Evolutionary conservation across 306 rosid genomes (phyloP).

Genomic region (Cucurbita argyrosperma): DNA sequence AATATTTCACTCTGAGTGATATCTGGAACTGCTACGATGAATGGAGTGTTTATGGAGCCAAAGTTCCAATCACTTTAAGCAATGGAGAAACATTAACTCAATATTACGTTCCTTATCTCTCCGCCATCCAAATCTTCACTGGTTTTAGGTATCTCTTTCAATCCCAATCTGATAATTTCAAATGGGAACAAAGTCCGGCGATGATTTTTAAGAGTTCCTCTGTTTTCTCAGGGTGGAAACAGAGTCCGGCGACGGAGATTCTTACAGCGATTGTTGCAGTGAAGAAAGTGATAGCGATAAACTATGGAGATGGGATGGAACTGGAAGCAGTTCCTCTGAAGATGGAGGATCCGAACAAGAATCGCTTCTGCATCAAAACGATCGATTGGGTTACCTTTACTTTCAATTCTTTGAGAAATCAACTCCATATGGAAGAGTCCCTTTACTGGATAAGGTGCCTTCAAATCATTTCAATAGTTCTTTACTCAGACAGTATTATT

Average conservation of each 20-base stretch:
- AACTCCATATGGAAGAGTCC: conserved; percentile 89
- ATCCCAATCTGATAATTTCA: neutral
- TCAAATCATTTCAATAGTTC: neutral
- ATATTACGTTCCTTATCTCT: conserved; percentile 93
- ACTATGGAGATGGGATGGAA: conserved; percentile 75
- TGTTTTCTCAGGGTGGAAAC: conserved; percentile 42
- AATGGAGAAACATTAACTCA: conserved; percentile 73
- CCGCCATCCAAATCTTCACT: conserved; percentile 82
- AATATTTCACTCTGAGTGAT: conserved; percentile 65
- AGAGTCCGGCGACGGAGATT: conserved; percentile 65
- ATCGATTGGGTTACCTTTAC: conserved; percentile 61
- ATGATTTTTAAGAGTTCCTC: neutral
- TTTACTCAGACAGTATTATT: neutral
- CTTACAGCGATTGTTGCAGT: conserved; percentile 58
- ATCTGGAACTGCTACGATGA: conserved; percentile 78
- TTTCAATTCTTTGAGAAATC: conserved; percentile 84
- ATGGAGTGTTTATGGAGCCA: conserved; percentile 96
- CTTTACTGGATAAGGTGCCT: conserved; percentile 82
- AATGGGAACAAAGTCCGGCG: too few relatives aligned
- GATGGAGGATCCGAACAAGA: conserved; percentile 79
- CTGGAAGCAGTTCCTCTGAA: conserved; percentile 65
- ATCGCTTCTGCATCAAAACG: conserved; percentile 29
- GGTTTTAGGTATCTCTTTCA: conserved; percentile 36
- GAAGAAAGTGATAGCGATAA: conserved; percentile 79
- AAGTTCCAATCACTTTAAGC: conserved; percentile 55